Base-by-base conservation (phyloP, 176 grass and related monocot species). In the Tuctoria greenei region DNA sequence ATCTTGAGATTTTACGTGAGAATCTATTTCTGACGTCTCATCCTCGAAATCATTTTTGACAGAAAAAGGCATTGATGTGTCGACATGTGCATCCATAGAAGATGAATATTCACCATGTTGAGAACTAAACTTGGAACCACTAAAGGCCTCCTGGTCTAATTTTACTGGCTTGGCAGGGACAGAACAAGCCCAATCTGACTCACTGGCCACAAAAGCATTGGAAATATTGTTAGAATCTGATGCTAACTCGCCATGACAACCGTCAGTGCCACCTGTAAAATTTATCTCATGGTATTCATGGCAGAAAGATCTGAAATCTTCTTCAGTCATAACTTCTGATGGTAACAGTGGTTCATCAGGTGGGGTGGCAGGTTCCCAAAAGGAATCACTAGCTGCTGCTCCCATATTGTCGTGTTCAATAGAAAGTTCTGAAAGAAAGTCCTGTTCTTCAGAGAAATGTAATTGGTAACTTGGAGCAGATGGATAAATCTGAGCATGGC, bases 311-410 rank as follows among this genome's bases (percentile, higher is more conserved):
- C 67, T 81, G 38, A 85, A 88, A 49, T 89, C 78, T 49, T 84
- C 76, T 72, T 92, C 86, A 83, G 39, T 77, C 78, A 74, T 89
- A 79, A 76, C 25, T 86, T 83, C 70, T 73, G 84, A 79, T 57
- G 73, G 64, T 61, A 87, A 86, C 20, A 64, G 82, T 28, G 49
- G 66, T 82, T 92, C 89, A 66, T 84, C 70, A 71, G 89, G 78
- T 82, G 78, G 84, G 72, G 86, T 82, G 69, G 84, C 86, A 79
- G 84, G 62, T 84, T 89, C 89, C 84, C 86, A 89, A 62, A 96
- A 81, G 45, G 88, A 82, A 87, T 90, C 81, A 77, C 27, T 51
- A 85, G 76, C 31, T 83, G 76, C 31, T 83, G 18, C 66, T 72
- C 71, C 62, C 49, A 41, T 77, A 72, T 77, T n/a, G 64, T 47